Evolutionary conservation across 2,329 filamentous ascomycete species (phyloP), one percentile per base, ranked within the genome.

Genomic region (Ilyonectria destructans): DNA sequence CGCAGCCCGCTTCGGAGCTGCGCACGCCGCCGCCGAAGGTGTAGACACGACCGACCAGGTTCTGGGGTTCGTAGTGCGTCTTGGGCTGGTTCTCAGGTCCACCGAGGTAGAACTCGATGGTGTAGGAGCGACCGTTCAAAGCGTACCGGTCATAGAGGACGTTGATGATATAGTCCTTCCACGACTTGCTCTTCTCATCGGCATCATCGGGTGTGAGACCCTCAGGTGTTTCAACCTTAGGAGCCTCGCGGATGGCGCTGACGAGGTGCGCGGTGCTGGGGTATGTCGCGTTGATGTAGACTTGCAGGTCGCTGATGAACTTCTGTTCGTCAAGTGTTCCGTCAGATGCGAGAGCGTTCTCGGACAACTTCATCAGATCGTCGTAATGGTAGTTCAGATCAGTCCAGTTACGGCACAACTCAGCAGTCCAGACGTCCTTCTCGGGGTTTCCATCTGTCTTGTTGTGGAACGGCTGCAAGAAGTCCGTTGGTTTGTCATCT

Each of bases 381-480:
- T 61, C 57, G 19, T 65, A 65, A 12, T 65, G 56, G 29, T 65
- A 61, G 48, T 10, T 15, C 3, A 56, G 21, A 21, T 43, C 19
- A 15, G 57, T 65, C 62, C 62, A 60, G 9, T 60, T 48, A 2
- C 62, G 37, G 8, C 13, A 46, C 19, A 31, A 7, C 13, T 58
- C 26, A 2, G 70, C 62, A 1, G 68, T 71, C 48, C 51, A 71
- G 33, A 62, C 35, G 0, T 55, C 63, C 1, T 3, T 23, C 4
- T 57, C 37, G 0, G 26, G 51, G 15, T 62, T 19, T 6, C 61
- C 64, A 4, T 37, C 48, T 13, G 51, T 40, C 4, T 40, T 49
- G 2, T 21, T 31, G 37, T 69, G 69, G 35, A 71, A 71, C 2
- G 69, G 67, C 26, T 62, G 13, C 2, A 71, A 60, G 3, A 54